phyloP scores from a whole-genome alignment of 306 rosid species.

The Prunus campanulata region DNA sequence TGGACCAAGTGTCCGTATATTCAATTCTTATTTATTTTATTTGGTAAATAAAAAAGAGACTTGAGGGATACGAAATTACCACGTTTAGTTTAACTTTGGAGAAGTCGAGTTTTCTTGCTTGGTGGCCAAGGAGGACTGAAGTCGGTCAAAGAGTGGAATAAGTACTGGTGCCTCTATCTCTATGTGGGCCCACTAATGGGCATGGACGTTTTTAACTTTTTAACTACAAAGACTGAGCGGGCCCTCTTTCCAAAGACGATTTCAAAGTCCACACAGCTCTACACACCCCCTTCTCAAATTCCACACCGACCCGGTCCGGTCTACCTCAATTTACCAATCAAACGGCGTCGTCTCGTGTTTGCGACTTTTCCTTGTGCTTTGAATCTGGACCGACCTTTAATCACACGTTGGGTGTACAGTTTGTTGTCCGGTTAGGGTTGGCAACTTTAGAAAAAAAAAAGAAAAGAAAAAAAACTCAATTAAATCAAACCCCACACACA shows the following conservation, averaged over 20 bases:
- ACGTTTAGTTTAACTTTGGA: background rate
- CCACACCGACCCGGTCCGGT: slow-evolving; percentile 17
- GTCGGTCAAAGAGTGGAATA: slow-evolving; percentile 40
- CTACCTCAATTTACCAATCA: background rate
- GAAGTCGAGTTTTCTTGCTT: slow-evolving; percentile 31
- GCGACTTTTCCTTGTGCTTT: background rate
- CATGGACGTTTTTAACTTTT: background rate
- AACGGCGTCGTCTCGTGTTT: background rate
- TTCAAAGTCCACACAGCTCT: slow-evolving; percentile 38
- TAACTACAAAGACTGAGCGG: background rate
- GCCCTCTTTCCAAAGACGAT: slow-evolving; percentile 22
- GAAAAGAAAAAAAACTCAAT: background rate
- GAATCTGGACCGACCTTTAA: background rate
- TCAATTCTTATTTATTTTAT: too few relatives aligned
- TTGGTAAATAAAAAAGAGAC: background rate
- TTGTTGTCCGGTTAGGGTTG: background rate
- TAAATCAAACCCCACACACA: background rate
- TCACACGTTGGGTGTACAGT: background rate
- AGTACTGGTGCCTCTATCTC: background rate
- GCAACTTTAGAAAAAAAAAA: background rate
- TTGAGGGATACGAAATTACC: background rate
- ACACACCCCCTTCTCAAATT: background rate
- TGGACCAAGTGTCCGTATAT: slow-evolving; percentile 15
- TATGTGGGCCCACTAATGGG: slow-evolving; percentile 7
- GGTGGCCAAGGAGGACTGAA: slow-evolving; percentile 51